These are phyloP conservation scores for Diddensiella caesifluorescens DNA, from an alignment of 805 yeast species.

Conservation along the genomic window DNA sequence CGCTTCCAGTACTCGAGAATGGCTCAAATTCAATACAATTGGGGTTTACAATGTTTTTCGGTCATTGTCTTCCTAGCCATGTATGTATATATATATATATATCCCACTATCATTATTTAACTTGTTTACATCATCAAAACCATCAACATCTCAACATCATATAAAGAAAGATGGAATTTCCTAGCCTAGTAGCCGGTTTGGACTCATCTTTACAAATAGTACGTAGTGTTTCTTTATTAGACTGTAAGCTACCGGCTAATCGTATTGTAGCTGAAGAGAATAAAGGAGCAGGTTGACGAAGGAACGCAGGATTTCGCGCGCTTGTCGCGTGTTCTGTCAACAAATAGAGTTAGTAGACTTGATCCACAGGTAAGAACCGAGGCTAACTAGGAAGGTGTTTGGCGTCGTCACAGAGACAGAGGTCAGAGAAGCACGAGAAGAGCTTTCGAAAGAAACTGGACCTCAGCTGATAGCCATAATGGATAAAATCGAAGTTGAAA, in stretches of 20 bases:
- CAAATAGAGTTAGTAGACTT: background rate
- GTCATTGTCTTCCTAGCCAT: slow-evolving; percentile 49
- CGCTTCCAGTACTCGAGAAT: slow-evolving; percentile 66
- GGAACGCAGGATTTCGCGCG: slow-evolving; percentile 2
- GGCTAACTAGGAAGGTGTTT: slow-evolving; percentile 25
- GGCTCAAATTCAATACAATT: slow-evolving; percentile 64
- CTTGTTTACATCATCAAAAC: no score
- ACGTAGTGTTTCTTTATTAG: no score
- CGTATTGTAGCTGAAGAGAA: slow-evolving; percentile 4
- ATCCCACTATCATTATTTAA: no score
- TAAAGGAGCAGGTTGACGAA: slow-evolving; percentile 1
- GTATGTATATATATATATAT: no score
- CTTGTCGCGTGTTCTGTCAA: background rate
- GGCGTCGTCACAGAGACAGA: slow-evolving; percentile 28
- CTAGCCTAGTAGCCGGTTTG: no score
- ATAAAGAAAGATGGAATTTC: no score
- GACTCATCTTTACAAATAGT: no score
- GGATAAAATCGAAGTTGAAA: slow-evolving; percentile 22
- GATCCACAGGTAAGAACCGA: slow-evolving; percentile 11
- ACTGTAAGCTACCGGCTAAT: no score
- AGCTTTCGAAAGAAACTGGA: slow-evolving; percentile 26
- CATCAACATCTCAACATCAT: no score
- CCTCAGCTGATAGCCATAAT: slow-evolving; percentile 26
- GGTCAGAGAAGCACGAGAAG: slow-evolving; percentile 20
- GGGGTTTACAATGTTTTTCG: slow-evolving; percentile 61